Evolutionary conservation across 2,329 filamentous ascomycete species (phyloP).

Genomic region (Fusarium sp.): DNA sequence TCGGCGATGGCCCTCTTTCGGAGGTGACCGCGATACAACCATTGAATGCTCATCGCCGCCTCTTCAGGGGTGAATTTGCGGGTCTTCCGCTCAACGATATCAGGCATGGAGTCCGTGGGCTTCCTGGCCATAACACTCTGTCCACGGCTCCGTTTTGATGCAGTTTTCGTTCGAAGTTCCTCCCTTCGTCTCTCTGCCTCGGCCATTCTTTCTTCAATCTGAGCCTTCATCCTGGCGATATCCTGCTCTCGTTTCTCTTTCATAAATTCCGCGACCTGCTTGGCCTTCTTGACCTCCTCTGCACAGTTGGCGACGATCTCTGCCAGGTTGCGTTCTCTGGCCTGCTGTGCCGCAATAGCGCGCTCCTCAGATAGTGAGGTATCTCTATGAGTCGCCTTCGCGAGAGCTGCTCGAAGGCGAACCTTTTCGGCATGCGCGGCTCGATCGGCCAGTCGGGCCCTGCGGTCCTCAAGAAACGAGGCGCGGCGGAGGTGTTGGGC

Average conservation of each 20-base stretch:
- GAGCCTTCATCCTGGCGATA: slow-evolving; percentile 75
- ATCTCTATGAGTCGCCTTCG: slow-evolving; percentile 77
- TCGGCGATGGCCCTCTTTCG: slow-evolving; percentile 74
- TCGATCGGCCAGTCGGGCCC: slow-evolving; percentile 83
- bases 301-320: slow-evolving; percentile 87
- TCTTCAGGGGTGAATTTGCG: slow-evolving; percentile 68
- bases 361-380: slow-evolving; percentile 80
- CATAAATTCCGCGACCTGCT: slow-evolving; percentile 85
- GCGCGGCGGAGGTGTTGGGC: slow-evolving; percentile 85
- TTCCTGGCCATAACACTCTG: slow-evolving; percentile 68
- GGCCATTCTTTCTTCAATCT: slow-evolving; percentile 85
- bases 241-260: slow-evolving; percentile 86
- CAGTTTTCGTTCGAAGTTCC: slow-evolving; percentile 71
- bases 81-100: slow-evolving; percentile 64
- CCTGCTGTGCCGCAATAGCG: slow-evolving; percentile 82
- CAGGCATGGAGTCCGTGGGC: slow-evolving; percentile 63
- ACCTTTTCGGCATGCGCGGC: slow-evolving; percentile 89
- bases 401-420: slow-evolving; percentile 80
- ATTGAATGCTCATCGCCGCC: slow-evolving; percentile 77
- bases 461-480: slow-evolving; percentile 85
- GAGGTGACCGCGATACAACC: slow-evolving; percentile 75
- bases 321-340: slow-evolving; percentile 84
- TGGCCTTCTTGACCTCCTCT: slow-evolving; percentile 86
- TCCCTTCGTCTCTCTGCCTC: slow-evolving; percentile 82
- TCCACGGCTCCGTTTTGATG: slow-evolving; percentile 67